Percentiles rank a stretch among this genome's conserved stretches.
phyloP scores from a whole-genome alignment of 768 basidiomycete genomes.

The Lepiota brunneoincarnata region DNA sequence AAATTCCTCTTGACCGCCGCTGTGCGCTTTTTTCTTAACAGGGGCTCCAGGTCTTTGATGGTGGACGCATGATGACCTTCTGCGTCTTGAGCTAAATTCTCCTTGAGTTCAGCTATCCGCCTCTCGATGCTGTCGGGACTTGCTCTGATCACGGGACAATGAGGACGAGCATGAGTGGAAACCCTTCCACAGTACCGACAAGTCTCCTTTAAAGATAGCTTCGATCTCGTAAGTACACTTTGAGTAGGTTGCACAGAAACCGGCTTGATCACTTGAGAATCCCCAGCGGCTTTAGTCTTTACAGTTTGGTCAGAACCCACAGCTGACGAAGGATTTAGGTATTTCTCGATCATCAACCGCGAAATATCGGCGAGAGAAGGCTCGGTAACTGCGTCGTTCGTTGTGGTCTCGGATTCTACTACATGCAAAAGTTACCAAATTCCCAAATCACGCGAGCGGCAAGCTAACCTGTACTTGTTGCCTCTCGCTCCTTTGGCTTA shows the following conservation, averaged over 20 bases:
- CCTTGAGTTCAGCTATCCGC: conserved; percentile 43
- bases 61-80: conserved; percentile 23
- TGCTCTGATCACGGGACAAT: conserved; percentile 45
- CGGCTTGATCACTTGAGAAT: not conserved
- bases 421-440: conserved; percentile 9
- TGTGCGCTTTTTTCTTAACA: conserved; percentile 22
- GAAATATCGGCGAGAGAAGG: not conserved
- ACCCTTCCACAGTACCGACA: conserved; percentile 43
- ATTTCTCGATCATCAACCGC: conserved; percentile 11
- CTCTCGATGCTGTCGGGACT: conserved; percentile 40
- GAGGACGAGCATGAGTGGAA: conserved; percentile 45
- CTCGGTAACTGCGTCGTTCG: not conserved
- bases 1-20: not conserved
- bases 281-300: conserved; percentile 13
- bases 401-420: conserved; percentile 9
- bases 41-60: conserved; percentile 40
- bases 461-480: conserved; percentile 9
- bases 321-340: not conserved
- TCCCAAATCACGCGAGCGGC: not conserved
- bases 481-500: conserved; percentile 5
- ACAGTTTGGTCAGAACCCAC: not conserved
- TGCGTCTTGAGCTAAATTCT: conserved; percentile 20
- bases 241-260: not conserved
- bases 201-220: not conserved
- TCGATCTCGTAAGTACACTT: not conserved